These are phyloP conservation scores for Scutellaria galericulata DNA, from an alignment of 257 asterid genomes.

Conservation along the genomic window DNA sequence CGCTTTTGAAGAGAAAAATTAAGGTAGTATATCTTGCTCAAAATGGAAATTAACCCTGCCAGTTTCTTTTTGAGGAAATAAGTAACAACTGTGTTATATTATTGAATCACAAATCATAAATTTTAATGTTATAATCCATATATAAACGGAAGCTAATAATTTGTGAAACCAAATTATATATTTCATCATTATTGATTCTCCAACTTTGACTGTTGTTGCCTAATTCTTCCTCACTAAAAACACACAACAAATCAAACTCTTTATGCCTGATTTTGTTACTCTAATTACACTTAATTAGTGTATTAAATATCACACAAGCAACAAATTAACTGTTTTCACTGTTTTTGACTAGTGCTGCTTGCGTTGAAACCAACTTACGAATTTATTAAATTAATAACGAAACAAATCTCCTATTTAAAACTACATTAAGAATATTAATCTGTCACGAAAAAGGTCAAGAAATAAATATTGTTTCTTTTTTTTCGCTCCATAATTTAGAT, in stretches of 20 bases:
- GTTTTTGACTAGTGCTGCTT: not conserved
- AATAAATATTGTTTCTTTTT: too few relatives aligned
- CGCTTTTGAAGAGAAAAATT: not conserved
- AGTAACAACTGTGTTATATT: too few relatives aligned
- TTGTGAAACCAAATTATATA: not conserved
- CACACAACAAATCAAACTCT: conserved; percentile 40
- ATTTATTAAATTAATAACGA: not conserved
- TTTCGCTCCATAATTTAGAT: not conserved
- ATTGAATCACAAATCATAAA: not conserved
- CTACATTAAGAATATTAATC: conserved; percentile 35
- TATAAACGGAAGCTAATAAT: too few relatives aligned
- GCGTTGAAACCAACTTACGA: conserved; percentile 28
- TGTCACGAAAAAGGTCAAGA: conserved; percentile 16
- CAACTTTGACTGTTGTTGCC: not conserved
- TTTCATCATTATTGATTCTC: not conserved
- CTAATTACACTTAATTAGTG: conserved; percentile 25
- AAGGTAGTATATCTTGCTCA: not conserved
- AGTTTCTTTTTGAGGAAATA: too few relatives aligned
- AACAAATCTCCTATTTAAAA: conserved; percentile 1
- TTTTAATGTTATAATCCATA: not conserved
- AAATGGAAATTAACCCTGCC: conserved; percentile 10
- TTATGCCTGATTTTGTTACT: conserved; percentile 32
- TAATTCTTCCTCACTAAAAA: conserved; percentile 27
- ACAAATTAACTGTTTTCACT: not conserved
- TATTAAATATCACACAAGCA: not conserved